These are phyloP conservation scores for Aspergillus asperescens DNA, from an alignment of 495 filamentous ascomycete genomes.

Conservation along the genomic window DNA sequence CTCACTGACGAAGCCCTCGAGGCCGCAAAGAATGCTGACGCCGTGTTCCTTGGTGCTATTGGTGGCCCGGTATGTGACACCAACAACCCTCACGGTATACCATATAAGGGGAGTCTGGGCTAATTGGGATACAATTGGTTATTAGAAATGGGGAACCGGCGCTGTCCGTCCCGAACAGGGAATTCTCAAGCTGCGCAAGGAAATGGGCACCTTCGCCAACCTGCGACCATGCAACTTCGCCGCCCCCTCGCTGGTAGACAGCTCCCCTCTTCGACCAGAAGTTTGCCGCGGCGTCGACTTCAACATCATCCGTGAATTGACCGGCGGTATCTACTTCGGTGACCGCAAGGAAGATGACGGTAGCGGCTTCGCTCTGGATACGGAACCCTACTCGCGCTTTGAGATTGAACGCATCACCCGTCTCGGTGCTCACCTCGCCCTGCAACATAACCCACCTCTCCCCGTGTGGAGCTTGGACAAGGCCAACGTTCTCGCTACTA, in stretches of 20 bases:
- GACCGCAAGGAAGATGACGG: slow-evolving; percentile 80
- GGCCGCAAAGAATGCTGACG: slow-evolving; percentile 86
- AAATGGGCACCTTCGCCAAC: slow-evolving; percentile 93
- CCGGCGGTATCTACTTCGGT: slow-evolving; percentile 95
- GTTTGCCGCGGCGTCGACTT: slow-evolving; percentile 88
- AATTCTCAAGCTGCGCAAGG: slow-evolving; percentile 86
- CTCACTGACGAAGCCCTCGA: slow-evolving; percentile 79
- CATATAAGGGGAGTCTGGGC: not conserved
- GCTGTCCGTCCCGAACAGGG: slow-evolving; percentile 90
- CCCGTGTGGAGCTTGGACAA: slow-evolving; percentile 91
- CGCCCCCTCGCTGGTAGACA: slow-evolving; percentile 77
- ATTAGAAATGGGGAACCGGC: slow-evolving; percentile 87
- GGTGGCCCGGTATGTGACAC: slow-evolving; percentile 68
- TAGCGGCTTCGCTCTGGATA: slow-evolving; percentile 75
- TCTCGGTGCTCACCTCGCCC: slow-evolving; percentile 75
- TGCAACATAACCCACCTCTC: slow-evolving; percentile 70
- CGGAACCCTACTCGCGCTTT: slow-evolving; percentile 77
- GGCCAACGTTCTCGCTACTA: slow-evolving; percentile 93
- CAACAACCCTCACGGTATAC: not conserved
- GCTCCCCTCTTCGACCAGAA: slow-evolving; percentile 81
- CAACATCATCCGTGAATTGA: slow-evolving; percentile 91
- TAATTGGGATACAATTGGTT: not conserved
- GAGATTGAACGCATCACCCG: slow-evolving; percentile 90
- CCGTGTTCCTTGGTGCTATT: slow-evolving; percentile 89
- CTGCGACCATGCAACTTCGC: slow-evolving; percentile 97